Evolutionary conservation across 371 early-diverging fungal genomes (phyloP).

Genomic region (Coemansia sp.): DNA sequence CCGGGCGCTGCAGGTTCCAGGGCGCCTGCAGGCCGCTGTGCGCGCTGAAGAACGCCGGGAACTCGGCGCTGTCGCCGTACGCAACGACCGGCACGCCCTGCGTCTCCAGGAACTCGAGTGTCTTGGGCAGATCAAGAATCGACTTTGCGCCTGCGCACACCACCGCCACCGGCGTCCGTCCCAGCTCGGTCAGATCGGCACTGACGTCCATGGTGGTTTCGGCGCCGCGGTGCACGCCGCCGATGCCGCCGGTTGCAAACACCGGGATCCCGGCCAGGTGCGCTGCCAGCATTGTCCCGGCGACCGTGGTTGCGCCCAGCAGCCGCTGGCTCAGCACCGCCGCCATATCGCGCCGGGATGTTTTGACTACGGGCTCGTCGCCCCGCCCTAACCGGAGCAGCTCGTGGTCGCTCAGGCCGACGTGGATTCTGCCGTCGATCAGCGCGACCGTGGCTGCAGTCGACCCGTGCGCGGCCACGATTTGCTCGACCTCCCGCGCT

Average conservation of each 20-base stretch:
- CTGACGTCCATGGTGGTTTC: conserved; percentile 80
- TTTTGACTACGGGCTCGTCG: conserved; percentile 67
- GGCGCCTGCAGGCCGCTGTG: conserved; percentile 70
- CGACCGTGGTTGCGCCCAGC: conserved; percentile 89
- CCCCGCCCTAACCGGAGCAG: conserved; percentile 65
- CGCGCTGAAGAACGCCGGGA: conserved; percentile 90
- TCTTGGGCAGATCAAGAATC: conserved; percentile 87
- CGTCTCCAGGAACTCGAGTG: conserved; percentile 90
- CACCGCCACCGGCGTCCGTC: conserved; percentile 86
- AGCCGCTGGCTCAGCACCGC: conserved; percentile 64
- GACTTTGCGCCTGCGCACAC: conserved; percentile 94
- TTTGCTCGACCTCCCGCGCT: conserved; percentile 73
- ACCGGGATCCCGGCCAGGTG: conserved; percentile 79
- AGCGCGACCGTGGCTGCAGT: conserved; percentile 91
- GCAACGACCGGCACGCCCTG: conserved; percentile 91
- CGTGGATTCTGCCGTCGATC: conserved; percentile 76
- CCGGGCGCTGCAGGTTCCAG: conserved; percentile 56
- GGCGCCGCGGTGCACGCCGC: conserved; percentile 92
- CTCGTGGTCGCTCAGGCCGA: conserved; percentile 60
- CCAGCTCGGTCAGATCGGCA: conserved; percentile 92
- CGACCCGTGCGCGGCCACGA: conserved; percentile 70
- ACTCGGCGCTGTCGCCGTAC: conserved; percentile 60
- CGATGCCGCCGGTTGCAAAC: conserved; percentile 97
- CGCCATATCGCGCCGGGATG: conserved; percentile 84
- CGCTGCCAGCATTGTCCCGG: conserved; percentile 85